Percentiles rank a stretch among this genome's conserved stretches.
phyloP scores from a whole-genome alignment of 1,284 basidiomycete species.

The Cryptococcus sp. region DNA sequence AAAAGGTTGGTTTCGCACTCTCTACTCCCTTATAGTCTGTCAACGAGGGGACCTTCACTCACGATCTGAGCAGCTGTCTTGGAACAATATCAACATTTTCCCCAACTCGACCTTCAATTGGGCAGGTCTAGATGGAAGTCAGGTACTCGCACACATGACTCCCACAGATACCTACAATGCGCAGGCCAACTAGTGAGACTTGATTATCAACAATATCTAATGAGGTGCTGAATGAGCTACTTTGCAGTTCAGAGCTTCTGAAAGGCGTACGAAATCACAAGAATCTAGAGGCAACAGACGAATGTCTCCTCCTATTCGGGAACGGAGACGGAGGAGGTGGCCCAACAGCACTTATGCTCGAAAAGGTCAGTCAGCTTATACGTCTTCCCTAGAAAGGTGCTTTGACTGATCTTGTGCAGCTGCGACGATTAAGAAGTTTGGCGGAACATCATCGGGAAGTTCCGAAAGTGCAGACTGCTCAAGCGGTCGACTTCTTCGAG shows the following conservation, averaged over 20 bases:
- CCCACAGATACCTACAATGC: slow-evolving; percentile 59
- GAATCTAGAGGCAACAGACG: slow-evolving; percentile 78
- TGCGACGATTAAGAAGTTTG: slow-evolving; percentile 18
- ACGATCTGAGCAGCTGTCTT: slow-evolving; percentile 50
- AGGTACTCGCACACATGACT: slow-evolving; percentile 78
- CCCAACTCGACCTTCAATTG: slow-evolving; percentile 95
- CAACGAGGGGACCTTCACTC: not conserved
- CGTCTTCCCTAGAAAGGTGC: slow-evolving; percentile 58
- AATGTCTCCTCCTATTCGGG: slow-evolving; percentile 69
- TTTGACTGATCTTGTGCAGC: slow-evolving; percentile 5
- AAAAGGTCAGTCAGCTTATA: slow-evolving; percentile 79
- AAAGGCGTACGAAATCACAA: slow-evolving; percentile 81
- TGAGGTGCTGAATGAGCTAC: no score
- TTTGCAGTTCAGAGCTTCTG: slow-evolving; percentile 61
- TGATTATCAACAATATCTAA: not conserved
- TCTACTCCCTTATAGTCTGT: no score
- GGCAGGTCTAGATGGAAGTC: slow-evolving; percentile 75
- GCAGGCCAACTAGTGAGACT: slow-evolving; percentile 53
- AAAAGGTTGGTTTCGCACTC: slow-evolving; percentile 14
- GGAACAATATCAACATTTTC: slow-evolving; percentile 65
- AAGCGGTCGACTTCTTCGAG: slow-evolving; percentile 77
- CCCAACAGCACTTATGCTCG: slow-evolving; percentile 69
- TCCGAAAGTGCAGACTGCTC: slow-evolving; percentile 71
- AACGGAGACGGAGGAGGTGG: slow-evolving; percentile 76
- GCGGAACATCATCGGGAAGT: slow-evolving; percentile 48